Evolutionary conservation across 139 green algal species (phyloP), one percentile per base, ranked within the genome.

Genomic region (Chlamydomonas schloesseri): DNA sequence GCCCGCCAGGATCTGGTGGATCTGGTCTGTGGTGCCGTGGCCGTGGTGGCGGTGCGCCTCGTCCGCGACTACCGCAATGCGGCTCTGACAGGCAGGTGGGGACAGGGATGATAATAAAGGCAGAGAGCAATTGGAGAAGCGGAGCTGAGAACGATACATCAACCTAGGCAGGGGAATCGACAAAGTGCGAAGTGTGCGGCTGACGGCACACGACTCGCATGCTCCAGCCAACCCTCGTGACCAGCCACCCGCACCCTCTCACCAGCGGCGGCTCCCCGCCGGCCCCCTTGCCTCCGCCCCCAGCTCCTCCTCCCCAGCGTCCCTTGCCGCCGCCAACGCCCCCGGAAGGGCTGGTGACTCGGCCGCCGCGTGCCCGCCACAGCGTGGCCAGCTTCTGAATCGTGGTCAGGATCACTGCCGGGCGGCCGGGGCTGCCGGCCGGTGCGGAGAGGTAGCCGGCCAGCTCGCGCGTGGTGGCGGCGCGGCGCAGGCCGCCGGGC

Each of bases 31-130:
- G 21, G 80, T 89, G 55, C 78, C 71, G 33, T 73, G 78, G n/a
- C 86, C 89, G 70, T 93, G 89, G 67, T 90, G 86, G 33, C 89
- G 78, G 69, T 93, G 89, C 20, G 89, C 89, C 79, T 93, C 89
- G 62, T 93, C 89, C 29, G 86, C 87, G 24, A 93, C 87, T 23
- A 93, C 47, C 11, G 89, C 89, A 4, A 93, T 81, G n/a, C 89
- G 65, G 42, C 71, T 69, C 26, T 73, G 64, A 14, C 13, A 15
- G 13, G 53, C 13, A 58, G n/a, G n/a, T n/a, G n/a, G n/a, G n/a
- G n/a, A n/a, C n/a, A n/a, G n/a, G n/a, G n/a, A n/a, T n/a, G n/a
- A n/a, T n/a, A n/a, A n/a, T n/a, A n/a, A n/a, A n/a, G n/a, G n/a
- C n/a, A n/a, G n/a, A n/a, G n/a, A n/a, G n/a, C n/a, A n/a, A n/a